Evolutionary conservation across 257 asterid species (phyloP).

Genomic region (Penstemon eatonii): DNA sequence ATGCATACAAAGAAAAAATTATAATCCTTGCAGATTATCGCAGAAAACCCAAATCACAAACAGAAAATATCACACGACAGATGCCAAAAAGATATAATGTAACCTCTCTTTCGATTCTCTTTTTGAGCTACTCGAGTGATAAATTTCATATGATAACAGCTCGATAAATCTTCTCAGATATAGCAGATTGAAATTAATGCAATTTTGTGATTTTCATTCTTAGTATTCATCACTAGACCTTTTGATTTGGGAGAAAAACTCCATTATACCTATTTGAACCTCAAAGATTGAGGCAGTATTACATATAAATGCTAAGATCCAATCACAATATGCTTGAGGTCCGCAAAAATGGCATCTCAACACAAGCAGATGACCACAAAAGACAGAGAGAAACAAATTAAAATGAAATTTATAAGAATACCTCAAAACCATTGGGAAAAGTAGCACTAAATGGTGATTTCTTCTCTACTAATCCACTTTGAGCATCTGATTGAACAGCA

Average conservation of each 20-base stretch:
- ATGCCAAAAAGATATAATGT: neutral
- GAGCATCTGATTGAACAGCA: slow-evolving; percentile 50
- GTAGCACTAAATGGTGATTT: slow-evolving; percentile 44
- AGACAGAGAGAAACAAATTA: neutral
- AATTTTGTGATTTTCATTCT: slow-evolving; percentile 9
- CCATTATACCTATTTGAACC: slow-evolving; percentile 3
- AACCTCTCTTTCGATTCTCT: slow-evolving; percentile 15
- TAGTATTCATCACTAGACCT: slow-evolving; percentile 15
- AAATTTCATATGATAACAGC: neutral
- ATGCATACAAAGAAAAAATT: slow-evolving; percentile 8
- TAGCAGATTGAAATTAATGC: slow-evolving; percentile 18
- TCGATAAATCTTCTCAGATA: neutral
- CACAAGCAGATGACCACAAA: slow-evolving; percentile 13
- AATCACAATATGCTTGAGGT: slow-evolving; percentile 17
- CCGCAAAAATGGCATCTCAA: slow-evolving; percentile 15
- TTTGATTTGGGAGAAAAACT: slow-evolving; percentile 11
- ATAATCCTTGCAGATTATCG: neutral
- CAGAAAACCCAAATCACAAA: neutral
- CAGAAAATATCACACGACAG: neutral
- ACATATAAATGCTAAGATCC: slow-evolving; percentile 15
- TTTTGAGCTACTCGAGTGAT: slow-evolving; percentile 6
- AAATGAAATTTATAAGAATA: slow-evolving; percentile 23
- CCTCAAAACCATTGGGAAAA: slow-evolving; percentile 74
- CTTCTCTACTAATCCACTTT: slow-evolving; percentile 38
- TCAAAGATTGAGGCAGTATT: slow-evolving; percentile 1